phyloP scores from a whole-genome alignment of 176 grass and related monocot species.

The Cenchrus purpureus region DNA sequence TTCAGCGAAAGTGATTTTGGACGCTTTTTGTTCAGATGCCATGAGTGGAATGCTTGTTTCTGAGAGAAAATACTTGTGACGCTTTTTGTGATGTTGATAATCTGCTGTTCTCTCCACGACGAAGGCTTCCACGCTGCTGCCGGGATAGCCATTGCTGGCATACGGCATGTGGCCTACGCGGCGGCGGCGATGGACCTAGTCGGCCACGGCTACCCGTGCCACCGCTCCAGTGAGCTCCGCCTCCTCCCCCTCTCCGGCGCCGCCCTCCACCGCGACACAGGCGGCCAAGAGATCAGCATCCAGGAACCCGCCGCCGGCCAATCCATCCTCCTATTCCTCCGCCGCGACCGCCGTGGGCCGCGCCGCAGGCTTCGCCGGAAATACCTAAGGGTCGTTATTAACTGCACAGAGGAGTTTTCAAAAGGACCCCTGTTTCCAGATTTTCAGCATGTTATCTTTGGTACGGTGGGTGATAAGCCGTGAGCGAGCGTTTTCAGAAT shows the following conservation, averaged over 20 bases:
- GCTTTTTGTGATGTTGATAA: neutral
- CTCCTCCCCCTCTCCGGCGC: too few species aligned
- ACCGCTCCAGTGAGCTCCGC: too few species aligned
- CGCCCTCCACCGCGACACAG: neutral
- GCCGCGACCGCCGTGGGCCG: neutral
- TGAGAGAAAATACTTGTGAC: too few species aligned
- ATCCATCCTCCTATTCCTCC: neutral
- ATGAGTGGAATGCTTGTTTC: neutral
- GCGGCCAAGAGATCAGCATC: neutral
- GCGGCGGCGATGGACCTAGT: neutral
- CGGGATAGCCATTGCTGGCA: neutral
- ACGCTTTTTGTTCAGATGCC: neutral
- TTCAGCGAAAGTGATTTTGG: slow-evolving; percentile 3
- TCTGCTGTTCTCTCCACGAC: neutral
- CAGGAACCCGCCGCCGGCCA: neutral
- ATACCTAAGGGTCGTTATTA: neutral
- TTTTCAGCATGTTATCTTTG: too few species aligned
- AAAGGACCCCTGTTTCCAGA: neutral
- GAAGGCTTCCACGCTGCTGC: neutral
- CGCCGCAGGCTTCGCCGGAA: neutral
- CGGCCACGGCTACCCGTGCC: neutral
- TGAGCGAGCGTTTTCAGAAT: too few species aligned
- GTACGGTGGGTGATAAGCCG: too few species aligned
- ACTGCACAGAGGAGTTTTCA: neutral
- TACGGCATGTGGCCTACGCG: neutral